Evolutionary conservation across 305 asterid genomes (phyloP).

Genomic region (Andrographis paniculata): DNA sequence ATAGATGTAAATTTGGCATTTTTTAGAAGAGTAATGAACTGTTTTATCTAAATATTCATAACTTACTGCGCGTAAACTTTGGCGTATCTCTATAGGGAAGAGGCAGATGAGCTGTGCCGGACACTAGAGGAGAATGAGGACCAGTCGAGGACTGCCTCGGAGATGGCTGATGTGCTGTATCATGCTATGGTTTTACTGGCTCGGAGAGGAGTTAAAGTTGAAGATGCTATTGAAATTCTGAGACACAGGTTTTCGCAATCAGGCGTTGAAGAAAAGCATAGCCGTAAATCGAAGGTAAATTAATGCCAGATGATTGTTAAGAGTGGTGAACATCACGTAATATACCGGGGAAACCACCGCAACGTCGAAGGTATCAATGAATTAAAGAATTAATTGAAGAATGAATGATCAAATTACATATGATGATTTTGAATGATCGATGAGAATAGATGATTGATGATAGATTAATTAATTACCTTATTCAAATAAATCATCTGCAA

Average conservation of each 20-base stretch:
- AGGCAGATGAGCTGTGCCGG: constrained; percentile 71
- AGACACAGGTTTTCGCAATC: constrained; percentile 64
- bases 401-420: too few species aligned
- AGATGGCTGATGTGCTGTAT: constrained; percentile 72
- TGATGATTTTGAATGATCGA: too few species aligned
- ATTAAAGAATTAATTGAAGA: too few species aligned
- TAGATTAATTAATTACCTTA: too few species aligned
- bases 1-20: background rate
- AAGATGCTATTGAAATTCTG: constrained; percentile 61
- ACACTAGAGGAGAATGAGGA: constrained; percentile 66
- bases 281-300: background rate
- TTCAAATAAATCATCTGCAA: too few species aligned
- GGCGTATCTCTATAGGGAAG: constrained; percentile 39
- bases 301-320: too few species aligned
- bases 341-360: too few species aligned
- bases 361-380: too few species aligned
- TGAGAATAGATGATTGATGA: too few species aligned
- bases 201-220: constrained; percentile 47
- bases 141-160: constrained; percentile 51
- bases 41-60: too few species aligned
- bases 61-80: background rate
- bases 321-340: too few species aligned
- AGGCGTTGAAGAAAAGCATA: constrained; percentile 68
- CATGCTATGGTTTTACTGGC: constrained; percentile 71
- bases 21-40: too few species aligned